Percentiles rank a stretch among this genome's conserved stretches.
Conservation (phyloP, 495 filamentous ascomycete genomes). For the Bombardia bombarda region DNA sequence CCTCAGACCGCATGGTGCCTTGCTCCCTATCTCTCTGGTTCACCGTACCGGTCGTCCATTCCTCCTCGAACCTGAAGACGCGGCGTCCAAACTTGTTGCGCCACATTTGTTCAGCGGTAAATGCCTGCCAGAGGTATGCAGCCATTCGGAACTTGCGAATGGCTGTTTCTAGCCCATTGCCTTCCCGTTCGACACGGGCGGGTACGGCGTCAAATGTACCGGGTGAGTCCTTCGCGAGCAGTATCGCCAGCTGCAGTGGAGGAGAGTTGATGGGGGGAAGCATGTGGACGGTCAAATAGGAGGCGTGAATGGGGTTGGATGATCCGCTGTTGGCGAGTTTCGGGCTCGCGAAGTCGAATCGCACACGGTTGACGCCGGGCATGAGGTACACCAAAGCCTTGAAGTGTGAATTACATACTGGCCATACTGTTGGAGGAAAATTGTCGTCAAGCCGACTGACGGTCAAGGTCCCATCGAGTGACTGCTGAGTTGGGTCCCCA, state of each 20-base stretch:
- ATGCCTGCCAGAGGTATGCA: constrained; percentile 92
- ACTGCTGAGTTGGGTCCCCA: constrained; percentile 60
- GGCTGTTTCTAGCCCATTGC: constrained; percentile 69
- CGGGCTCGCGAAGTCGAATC: constrained; percentile 78
- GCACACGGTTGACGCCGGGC: constrained; percentile 76
- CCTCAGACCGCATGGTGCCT: constrained; percentile 76
- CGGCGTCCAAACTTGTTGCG: constrained; percentile 76
- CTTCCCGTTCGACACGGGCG: constrained; percentile 65
- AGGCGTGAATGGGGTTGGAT: constrained; percentile 63
- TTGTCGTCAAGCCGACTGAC: constrained; percentile 75
- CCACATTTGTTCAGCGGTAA: constrained; percentile 91
- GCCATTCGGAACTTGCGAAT: constrained; percentile 83
- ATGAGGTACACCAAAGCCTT: constrained; percentile 82
- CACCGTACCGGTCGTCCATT: constrained; percentile 76
- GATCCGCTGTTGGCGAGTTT: constrained; percentile 64
- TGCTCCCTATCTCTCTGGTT: constrained; percentile 60
- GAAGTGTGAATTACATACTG: constrained; percentile 78
- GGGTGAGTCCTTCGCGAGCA: constrained; percentile 81
- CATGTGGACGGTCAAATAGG: constrained; percentile 75
- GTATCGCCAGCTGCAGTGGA: constrained; percentile 75
- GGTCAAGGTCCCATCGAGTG: constrained; percentile 71
- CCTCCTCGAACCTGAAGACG: constrained; percentile 83
- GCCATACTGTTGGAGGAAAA: constrained; percentile 76
- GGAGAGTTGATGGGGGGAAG: constrained; percentile 67
- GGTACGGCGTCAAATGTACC: constrained; percentile 78